These are phyloP conservation scores for Neolentinus lepideus DNA, from an alignment of 1,284 basidiomycete species.

Conservation along the genomic window DNA sequence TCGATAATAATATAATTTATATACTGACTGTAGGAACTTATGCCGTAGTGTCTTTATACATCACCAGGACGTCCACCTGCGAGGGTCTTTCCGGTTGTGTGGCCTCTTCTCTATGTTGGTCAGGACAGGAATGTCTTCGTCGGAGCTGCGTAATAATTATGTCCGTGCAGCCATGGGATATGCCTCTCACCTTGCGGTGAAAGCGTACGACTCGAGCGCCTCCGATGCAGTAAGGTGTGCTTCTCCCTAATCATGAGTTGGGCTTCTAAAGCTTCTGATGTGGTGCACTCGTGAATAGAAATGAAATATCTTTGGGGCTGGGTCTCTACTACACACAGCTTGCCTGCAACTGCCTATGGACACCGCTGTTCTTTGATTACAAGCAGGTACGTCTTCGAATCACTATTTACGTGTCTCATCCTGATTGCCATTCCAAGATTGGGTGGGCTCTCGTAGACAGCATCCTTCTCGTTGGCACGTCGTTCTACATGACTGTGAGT, in stretches of 20 bases:
- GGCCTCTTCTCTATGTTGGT: conserved; percentile 47
- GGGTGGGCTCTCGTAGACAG: conserved; percentile 58
- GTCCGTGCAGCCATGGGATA: conserved; percentile 54
- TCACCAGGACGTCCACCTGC: conserved; percentile 43
- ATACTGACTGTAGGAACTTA: not conserved
- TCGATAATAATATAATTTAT: not conserved
- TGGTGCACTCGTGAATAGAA: conserved; percentile 23
- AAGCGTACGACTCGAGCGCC: conserved; percentile 40
- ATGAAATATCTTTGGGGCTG: conserved; percentile 42
- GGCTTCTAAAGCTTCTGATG: not conserved
- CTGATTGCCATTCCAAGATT: conserved; percentile 33
- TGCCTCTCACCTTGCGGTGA: conserved; percentile 61
- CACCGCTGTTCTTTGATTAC: conserved; percentile 64
- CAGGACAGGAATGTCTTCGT: conserved; percentile 6
- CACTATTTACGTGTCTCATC: not conserved
- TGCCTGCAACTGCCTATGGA: conserved; percentile 64
- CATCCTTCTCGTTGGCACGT: conserved; percentile 49
- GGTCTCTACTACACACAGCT: conserved; percentile 69
- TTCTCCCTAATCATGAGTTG: too few species aligned
- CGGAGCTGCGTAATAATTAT: not conserved
- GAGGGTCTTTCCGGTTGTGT: conserved; percentile 52
- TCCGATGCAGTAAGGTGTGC: conserved; percentile 30
- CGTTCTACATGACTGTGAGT: conserved; percentile 57
- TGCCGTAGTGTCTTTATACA: conserved; percentile 16
- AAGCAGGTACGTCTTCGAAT: conserved; percentile 28